phyloP scores from a whole-genome alignment of 768 basidiomycete genomes.

The Tylopilus intermedius region DNA sequence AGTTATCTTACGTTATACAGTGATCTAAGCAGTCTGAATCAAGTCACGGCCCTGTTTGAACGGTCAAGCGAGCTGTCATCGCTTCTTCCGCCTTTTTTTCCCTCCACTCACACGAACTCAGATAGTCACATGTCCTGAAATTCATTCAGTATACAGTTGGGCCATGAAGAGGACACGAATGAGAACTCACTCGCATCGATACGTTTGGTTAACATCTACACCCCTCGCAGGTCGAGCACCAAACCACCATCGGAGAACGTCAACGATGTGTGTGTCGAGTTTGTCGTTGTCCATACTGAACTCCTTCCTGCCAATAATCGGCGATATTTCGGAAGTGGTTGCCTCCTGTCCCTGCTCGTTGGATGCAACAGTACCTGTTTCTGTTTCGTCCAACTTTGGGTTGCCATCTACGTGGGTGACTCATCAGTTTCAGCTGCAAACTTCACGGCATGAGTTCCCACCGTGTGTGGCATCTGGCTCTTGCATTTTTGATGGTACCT shows the following conservation, averaged over 20 bases:
- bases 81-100: conserved; percentile 42
- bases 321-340: conserved; percentile 14
- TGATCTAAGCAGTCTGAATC: background rate
- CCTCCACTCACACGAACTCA: conserved; percentile 76
- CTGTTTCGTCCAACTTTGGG: background rate
- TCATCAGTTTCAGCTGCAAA: conserved; percentile 1
- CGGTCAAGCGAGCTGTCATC: background rate
- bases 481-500: background rate
- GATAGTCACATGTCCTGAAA: conserved; percentile 67
- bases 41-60: background rate
- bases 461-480: conserved; percentile 3
- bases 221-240: conserved; percentile 66
- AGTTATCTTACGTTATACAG: conserved; percentile 12
- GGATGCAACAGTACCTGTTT: background rate
- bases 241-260: conserved; percentile 70
- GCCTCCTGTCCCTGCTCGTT: background rate
- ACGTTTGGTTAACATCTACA: conserved; percentile 53
- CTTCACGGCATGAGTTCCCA: conserved; percentile 2
- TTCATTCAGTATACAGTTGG: background rate
- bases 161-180: background rate
- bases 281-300: conserved; percentile 52
- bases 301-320: conserved; percentile 60
- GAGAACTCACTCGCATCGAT: conserved; percentile 61
- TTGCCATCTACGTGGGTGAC: background rate
- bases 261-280: conserved; percentile 50